Base-by-base conservation (phyloP, 345 rosid genomes). In the Populus pruinosa region DNA sequence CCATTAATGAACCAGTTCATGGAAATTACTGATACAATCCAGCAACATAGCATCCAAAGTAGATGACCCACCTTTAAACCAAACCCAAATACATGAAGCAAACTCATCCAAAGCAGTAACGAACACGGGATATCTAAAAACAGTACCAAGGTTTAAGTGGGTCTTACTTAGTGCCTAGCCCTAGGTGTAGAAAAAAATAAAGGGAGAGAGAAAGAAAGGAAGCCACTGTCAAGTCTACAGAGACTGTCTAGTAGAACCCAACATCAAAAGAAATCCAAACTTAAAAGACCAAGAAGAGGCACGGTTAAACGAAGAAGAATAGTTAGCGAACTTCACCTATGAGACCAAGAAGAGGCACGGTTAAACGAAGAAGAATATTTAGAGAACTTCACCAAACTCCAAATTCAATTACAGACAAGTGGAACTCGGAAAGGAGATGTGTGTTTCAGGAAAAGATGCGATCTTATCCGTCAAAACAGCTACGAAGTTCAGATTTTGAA, bases 11-110 rank as follows among this genome's bases (percentile, higher is more conserved):
- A 86, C 90, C 90, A 85, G 78, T 85, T 86, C 88, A 85, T 83
- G 64, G 91, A 89, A 76, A 91, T 74, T 71, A 73, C 81, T 14
- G 89, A 90, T 44, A 89, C 81, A 41, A 93, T 74, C 98, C 96
- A 92, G 89, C 91, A 91, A 74, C 96, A 91, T 89, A 91, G 82
- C 90, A 88, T 75, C 97, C 95, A 94, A 68, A 93, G 80, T 71
- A 92, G 84, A 82, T 91, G 91, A 82, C 98, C 93, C 86, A 86
- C 88, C 82, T 95, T 93, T 74, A 95, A 76, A 59, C 91, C 92
- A 87, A 95, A 93, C 84, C 91, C 94, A 81, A 82, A 78, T 29
- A 91, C 92, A 83, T 90, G 91, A 77, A 91, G 82, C 78, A 91
- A 78, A 86, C 87, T 95, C 99, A 95, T 93, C 88, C 92, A 90